Conservation (phyloP, 352 stramenopile species). For the Phytophthora quininea region DNA sequence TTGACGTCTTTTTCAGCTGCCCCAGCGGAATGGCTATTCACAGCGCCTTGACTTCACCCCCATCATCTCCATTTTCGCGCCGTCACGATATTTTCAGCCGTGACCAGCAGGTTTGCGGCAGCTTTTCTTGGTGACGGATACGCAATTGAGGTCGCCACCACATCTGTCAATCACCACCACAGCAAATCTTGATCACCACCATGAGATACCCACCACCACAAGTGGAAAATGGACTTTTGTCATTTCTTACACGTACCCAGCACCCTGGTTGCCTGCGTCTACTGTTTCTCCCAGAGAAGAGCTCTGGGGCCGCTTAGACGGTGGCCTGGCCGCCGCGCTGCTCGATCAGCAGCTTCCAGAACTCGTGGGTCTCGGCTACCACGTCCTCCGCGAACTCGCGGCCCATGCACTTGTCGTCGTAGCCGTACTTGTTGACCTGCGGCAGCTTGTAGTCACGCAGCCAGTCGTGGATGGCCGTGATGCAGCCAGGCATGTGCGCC, state of each 20-base stretch:
- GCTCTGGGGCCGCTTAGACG: slow-evolving; percentile 51
- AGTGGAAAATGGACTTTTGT: slow-evolving; percentile 18
- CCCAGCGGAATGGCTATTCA: neutral
- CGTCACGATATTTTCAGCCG: neutral
- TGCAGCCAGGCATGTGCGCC: slow-evolving; percentile 92
- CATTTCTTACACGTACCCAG: slow-evolving; percentile 42
- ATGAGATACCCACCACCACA: slow-evolving; percentile 6
- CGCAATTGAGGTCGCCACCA: neutral
- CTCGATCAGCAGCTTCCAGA: slow-evolving; percentile 91
- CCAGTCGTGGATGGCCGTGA: slow-evolving; percentile 96
- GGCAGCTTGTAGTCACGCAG: slow-evolving; percentile 99
- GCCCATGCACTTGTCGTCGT: slow-evolving; percentile 96
- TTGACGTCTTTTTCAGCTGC: neutral
- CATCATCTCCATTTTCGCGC: neutral
- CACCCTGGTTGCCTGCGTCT: slow-evolving; percentile 33
- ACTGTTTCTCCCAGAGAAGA: slow-evolving; percentile 23
- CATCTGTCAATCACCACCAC: neutral
- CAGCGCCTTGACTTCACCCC: neutral
- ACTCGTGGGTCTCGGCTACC: slow-evolving; percentile 89
- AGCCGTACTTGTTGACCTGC: slow-evolving; percentile 99
- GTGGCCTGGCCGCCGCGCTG: slow-evolving; percentile 82
- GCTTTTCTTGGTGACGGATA: slow-evolving; percentile 1
- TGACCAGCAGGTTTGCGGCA: neutral
- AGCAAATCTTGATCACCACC: slow-evolving; percentile 12
- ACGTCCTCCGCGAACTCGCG: slow-evolving; percentile 88